Evolutionary conservation across 2,329 filamentous ascomycete species (phyloP).

Genomic region (Elsinoe batatas): DNA sequence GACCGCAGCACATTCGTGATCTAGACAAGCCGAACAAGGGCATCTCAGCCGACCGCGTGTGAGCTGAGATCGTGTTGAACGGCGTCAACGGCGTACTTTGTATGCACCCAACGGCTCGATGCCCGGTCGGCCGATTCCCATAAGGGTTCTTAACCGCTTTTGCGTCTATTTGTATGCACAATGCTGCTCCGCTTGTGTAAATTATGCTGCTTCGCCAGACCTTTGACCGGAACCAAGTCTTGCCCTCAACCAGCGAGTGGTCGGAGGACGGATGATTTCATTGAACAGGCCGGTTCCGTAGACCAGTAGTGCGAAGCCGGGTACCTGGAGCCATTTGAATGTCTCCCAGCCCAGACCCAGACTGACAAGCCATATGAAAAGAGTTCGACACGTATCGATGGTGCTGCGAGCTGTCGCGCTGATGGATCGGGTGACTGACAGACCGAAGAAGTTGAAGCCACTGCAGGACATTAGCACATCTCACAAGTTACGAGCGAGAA

Average conservation of each 20-base stretch:
- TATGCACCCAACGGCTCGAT: too few relatives aligned
- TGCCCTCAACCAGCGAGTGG: constrained; percentile 22
- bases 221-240: constrained; percentile 16
- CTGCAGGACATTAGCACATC: constrained; percentile 36
- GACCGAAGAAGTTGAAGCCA: constrained; percentile 97
- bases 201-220: not conserved
- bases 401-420: constrained; percentile 90
- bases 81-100: too few relatives aligned
- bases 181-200: too few relatives aligned
- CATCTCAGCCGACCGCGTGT: too few relatives aligned
- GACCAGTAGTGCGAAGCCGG: constrained; percentile 78
- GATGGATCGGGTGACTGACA: constrained; percentile 81
- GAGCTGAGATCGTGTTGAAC: too few relatives aligned
- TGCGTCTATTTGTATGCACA: too few relatives aligned
- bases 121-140: too few relatives aligned
- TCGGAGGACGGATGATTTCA: constrained; percentile 74
- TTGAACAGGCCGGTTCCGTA: constrained; percentile 98
- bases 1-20: too few relatives aligned
- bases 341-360: constrained; percentile 90
- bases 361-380: constrained; percentile 97
- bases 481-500: not conserved
- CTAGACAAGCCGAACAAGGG: too few relatives aligned
- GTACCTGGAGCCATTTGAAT: constrained; percentile 94
- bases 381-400: constrained; percentile 91
- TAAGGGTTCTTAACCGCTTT: too few relatives aligned